phyloP scores from a whole-genome alignment of 768 basidiomycete species.

The Rhodosporidiobolus sp. region DNA sequence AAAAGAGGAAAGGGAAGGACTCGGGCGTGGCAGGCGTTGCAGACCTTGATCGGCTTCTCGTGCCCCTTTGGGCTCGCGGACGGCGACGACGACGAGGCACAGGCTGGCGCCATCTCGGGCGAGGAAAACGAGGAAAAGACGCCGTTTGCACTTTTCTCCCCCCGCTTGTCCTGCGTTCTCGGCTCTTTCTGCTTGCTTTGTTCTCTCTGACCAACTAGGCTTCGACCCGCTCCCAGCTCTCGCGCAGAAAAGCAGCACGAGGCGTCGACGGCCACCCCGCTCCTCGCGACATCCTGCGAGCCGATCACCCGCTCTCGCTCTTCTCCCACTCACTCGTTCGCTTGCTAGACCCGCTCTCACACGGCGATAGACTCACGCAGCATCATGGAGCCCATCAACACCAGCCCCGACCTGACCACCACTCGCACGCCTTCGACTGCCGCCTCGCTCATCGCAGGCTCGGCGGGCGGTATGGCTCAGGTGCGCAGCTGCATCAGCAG shows the following conservation, averaged over 20 bases:
- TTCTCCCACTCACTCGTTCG: neutral
- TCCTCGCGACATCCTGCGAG: neutral
- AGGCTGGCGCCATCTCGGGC: neutral
- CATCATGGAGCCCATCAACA: conserved; percentile 1
- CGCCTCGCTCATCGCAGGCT: conserved; percentile 67
- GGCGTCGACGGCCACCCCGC: neutral
- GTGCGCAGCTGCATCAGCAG: conserved; percentile 77
- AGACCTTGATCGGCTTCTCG: neutral
- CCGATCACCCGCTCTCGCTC: neutral
- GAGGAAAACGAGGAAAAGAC: too few relatives aligned
- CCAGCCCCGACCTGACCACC: neutral
- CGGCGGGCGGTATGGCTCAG: conserved; percentile 86
- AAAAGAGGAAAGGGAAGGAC: neutral
- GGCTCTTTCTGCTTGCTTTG: too few relatives aligned
- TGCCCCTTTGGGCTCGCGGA: too few relatives aligned
- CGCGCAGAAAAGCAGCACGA: neutral
- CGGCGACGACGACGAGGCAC: too few relatives aligned
- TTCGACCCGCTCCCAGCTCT: too few relatives aligned
- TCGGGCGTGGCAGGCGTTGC: neutral
- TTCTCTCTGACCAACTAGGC: too few relatives aligned
- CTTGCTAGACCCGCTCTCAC: neutral
- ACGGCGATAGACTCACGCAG: neutral
- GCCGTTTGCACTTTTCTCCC: too few relatives aligned
- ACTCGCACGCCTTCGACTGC: neutral
- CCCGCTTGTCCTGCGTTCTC: too few relatives aligned